Evolutionary conservation across 2,329 filamentous ascomycete species (phyloP), one percentile per base, ranked within the genome.

Genomic region (Clarireedia monteithiana): DNA sequence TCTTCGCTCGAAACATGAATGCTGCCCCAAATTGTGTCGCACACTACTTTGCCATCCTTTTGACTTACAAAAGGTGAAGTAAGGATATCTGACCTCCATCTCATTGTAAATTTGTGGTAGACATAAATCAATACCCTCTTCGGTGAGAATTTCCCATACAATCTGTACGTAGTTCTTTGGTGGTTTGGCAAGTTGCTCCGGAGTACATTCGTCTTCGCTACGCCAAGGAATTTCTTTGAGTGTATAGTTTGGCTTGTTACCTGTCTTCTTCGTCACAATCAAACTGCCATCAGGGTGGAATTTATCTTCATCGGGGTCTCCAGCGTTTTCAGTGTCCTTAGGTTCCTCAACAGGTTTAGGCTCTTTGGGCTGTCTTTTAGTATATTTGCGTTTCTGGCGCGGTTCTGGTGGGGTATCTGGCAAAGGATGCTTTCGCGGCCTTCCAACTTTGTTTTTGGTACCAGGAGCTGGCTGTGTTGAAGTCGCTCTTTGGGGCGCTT

Each of bases 151-250:
- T 59, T 83, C 79, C 59, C 80, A 77, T 50, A 83, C 79, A 44
- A 83, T 73, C 15, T 77, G 73, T 10, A 82, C 77, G 63, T 83
- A 83, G 42, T 81, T 82, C n/a, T 73, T 71, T 0, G 71, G 70
- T 2, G 80, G 80, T 69, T 89, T 88, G 57, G 83, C 81, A 50
- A 91, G 75, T 70, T 91, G 85, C 65, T 91, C 88, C 38, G 85
- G 82, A 1, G 86, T 89, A 68, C 86, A 77, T 63, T 86, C 66
- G 24, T 62, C 64, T 57, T 77, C 20, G 6, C 20, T 20, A 6
- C 7, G 9, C 42, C 42, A 45, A 12, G 42, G 42, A 24, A 45
- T 45, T 12, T 17, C n/a, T 12, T 17, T 17, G 6, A 45, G 20
- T 45, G 4, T 12, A 12, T 45, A 45, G 20, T 54, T 75, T 73